Evolutionary conservation across 208 protist species (phyloP).

Genomic region (Trypanosoma conorhini): DNA sequence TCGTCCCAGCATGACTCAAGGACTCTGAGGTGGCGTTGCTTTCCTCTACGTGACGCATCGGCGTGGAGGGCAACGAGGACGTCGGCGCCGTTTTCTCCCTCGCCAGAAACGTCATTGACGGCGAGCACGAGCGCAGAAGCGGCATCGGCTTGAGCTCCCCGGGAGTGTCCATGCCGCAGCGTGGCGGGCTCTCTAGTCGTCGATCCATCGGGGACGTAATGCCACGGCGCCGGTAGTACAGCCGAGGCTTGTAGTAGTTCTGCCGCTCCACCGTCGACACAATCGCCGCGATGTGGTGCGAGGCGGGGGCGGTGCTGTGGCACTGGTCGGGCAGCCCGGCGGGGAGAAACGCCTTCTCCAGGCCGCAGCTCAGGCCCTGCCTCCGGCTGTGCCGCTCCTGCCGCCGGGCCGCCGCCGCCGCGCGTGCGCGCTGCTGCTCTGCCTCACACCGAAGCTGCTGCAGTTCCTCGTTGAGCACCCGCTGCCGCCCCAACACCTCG

Average conservation of each 20-base stretch:
- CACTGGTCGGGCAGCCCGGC: conserved; percentile 25
- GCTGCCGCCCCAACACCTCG: conserved; percentile 20
- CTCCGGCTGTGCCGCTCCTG: conserved; percentile 11
- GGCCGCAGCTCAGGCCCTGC: background rate
- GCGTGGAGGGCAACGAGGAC: conserved; percentile 6
- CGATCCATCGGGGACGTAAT: conserved; percentile 18
- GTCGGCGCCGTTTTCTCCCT: background rate
- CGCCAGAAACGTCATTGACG: background rate
- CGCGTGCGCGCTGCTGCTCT: conserved; percentile 15
- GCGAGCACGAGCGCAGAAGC: background rate
- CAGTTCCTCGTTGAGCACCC: conserved; percentile 11
- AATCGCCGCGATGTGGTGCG: conserved; percentile 71
- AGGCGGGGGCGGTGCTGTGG: conserved; percentile 24
- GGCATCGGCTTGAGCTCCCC: background rate
- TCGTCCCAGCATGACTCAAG: conserved; percentile 7
- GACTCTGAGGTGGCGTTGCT: background rate
- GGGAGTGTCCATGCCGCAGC: conserved; percentile 1
- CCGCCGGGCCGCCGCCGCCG: background rate
- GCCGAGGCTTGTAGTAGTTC: conserved; percentile 67
- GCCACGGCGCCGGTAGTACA: conserved; percentile 52
- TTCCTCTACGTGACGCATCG: background rate
- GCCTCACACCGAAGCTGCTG: conserved; percentile 27
- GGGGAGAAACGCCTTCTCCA: conserved; percentile 33
- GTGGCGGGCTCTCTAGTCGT: conserved; percentile 7
- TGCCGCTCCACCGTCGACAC: conserved; percentile 70